Conservation (phyloP, 2,329 filamentous ascomycete species). For the Phyllosticta citriasiana region DNA sequence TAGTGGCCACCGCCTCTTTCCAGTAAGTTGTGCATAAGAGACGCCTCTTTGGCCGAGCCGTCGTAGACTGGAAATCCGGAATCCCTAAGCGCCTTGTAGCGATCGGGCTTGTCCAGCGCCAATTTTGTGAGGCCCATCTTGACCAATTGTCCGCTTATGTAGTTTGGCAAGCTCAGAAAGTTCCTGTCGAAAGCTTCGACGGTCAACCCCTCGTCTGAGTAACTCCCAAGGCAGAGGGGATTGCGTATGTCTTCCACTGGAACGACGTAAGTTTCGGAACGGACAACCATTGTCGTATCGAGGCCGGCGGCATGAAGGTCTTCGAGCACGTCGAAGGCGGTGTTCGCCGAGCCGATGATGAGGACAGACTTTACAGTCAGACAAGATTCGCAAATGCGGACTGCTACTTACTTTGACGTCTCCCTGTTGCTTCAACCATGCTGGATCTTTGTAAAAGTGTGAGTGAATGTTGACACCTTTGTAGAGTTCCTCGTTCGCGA, state of each 20-base stretch:
- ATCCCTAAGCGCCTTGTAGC: conserved; percentile 31
- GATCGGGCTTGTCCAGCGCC: conserved; percentile 25
- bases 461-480: conserved; percentile 21
- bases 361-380: conserved; percentile 18
- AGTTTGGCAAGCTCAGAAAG: not conserved
- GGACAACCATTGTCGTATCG: conserved; percentile 37
- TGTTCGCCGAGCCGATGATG: conserved; percentile 40
- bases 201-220: conserved; percentile 17
- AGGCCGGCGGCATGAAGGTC: conserved; percentile 35
- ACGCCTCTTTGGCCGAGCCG: conserved; percentile 14
- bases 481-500: conserved; percentile 15
- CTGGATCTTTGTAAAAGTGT: conserved; percentile 14
- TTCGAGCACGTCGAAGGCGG: conserved; percentile 39
- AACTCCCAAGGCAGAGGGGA: conserved; percentile 17
- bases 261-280: conserved; percentile 31
- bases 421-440: conserved; percentile 13
- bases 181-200: conserved; percentile 20
- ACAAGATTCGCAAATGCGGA: no score
- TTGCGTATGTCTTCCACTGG: conserved; percentile 18
- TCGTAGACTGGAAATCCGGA: conserved; percentile 36
- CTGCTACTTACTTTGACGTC: conserved; percentile 13
- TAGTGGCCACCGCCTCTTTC: conserved; percentile 39
- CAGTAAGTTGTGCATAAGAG: conserved; percentile 19
- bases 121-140: conserved; percentile 17
- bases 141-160: conserved; percentile 13